Percentiles rank a stretch among this genome's conserved stretches.
phyloP scores from a whole-genome alignment of 78 protist species.

The Salpingoeca rosetta region DNA sequence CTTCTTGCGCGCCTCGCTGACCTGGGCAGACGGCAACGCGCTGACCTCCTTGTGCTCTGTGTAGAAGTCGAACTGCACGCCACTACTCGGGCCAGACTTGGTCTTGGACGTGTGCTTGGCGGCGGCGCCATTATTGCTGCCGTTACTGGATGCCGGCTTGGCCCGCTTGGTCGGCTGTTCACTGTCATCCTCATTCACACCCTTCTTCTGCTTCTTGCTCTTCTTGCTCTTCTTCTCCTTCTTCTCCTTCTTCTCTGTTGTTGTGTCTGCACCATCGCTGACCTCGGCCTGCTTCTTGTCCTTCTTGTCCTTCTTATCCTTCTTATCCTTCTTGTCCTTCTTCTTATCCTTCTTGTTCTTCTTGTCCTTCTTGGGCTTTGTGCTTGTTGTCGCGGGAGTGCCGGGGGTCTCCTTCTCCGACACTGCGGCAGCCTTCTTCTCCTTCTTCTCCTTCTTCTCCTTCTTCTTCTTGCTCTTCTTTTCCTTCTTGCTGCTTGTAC shows the following conservation, averaged over 20 bases:
- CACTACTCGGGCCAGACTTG: background rate
- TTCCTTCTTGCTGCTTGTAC: background rate
- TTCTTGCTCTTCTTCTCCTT: slow-evolving; percentile 9
- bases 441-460: background rate
- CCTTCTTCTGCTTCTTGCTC: slow-evolving; percentile 4
- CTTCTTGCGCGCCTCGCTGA: background rate
- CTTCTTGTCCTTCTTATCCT: background rate
- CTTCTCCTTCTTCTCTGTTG: background rate
- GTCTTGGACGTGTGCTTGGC: background rate
- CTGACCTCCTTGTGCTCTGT: background rate
- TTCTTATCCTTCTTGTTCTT: background rate
- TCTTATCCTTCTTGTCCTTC: background rate
- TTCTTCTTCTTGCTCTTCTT: background rate
- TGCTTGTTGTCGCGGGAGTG: background rate
- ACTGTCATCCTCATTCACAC: background rate
- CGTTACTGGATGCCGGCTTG: background rate
- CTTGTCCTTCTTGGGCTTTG: background rate
- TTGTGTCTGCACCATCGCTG: no score
- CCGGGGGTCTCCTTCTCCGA: background rate
- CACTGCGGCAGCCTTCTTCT: background rate
- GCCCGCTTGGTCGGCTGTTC: background rate
- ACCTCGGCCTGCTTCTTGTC: no score
- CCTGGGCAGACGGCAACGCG: background rate
- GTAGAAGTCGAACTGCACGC: background rate
- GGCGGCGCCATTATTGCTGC: background rate